phyloP scores from a whole-genome alignment of 1,139 yeast species.

The Arxiozyma slooffiae region DNA sequence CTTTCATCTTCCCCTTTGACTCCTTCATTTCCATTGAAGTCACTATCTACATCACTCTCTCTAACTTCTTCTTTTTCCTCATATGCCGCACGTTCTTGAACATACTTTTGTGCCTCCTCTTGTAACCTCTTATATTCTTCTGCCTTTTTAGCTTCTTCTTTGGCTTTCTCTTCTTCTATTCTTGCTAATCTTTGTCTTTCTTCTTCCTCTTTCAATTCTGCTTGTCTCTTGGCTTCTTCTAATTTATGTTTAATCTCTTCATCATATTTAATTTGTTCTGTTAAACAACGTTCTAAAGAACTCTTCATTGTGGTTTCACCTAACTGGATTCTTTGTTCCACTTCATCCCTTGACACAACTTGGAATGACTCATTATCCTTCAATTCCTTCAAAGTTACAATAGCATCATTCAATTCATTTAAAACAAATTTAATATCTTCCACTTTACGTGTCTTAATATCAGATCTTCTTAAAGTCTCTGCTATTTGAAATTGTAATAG shows the following conservation, averaged over 20 bases:
- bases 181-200: conserved; percentile 46
- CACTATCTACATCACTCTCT: conserved; percentile 14
- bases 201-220: conserved; percentile 41
- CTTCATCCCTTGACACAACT: conserved; percentile 69
- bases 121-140: conserved; percentile 62
- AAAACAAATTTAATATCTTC: conserved; percentile 53
- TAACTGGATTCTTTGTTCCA: conserved; percentile 75
- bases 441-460: conserved; percentile 49
- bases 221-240: conserved; percentile 46
- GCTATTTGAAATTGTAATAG: conserved; percentile 82
- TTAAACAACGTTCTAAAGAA: conserved; percentile 59
- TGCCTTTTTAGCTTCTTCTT: conserved; percentile 38
- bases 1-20: conserved; percentile 16
- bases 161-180: conserved; percentile 37
- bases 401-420: conserved; percentile 53
- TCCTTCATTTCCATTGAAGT: conserved; percentile 5
- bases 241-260: conserved; percentile 49
- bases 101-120: conserved; percentile 64
- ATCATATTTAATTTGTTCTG: conserved; percentile 66
- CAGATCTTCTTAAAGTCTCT: conserved; percentile 61
- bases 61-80: conserved; percentile 30
- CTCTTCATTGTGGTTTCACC: conserved; percentile 68
- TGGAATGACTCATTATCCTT: conserved; percentile 47
- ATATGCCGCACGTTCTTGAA: conserved; percentile 32
- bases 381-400: conserved; percentile 49